phyloP scores from a whole-genome alignment of 352 stramenopile species.

The Globisporangium viniferum region DNA sequence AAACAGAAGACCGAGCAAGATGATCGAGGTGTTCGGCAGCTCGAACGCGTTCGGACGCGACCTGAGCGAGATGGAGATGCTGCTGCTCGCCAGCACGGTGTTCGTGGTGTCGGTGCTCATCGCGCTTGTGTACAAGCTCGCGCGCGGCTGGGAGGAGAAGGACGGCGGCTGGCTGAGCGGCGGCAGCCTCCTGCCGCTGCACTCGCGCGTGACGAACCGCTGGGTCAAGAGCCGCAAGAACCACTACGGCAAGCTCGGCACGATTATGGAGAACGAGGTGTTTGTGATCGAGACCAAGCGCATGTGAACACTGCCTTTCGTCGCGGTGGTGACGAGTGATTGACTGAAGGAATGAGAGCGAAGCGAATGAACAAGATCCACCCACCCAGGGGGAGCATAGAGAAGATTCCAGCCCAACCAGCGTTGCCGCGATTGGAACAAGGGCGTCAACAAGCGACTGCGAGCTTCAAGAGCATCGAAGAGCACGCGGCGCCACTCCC shows the following conservation, averaged over 20 bases:
- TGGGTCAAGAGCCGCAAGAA: constrained; percentile 63
- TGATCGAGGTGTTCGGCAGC: constrained; percentile 72
- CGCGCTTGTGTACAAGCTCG: constrained; percentile 72
- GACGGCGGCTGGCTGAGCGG: constrained; percentile 18
- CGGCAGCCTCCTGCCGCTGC: constrained; percentile 36
- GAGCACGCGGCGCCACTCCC: no score
- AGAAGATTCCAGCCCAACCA: not conserved
- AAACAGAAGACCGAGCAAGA: constrained; percentile 12
- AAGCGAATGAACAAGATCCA: not conserved
- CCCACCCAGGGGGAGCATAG: no score
- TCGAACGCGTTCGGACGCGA: constrained; percentile 71
- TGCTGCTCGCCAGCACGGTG: constrained; percentile 59
- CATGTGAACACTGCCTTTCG: constrained; percentile 34
- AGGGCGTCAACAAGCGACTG: not conserved
- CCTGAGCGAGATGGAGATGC: constrained; percentile 67
- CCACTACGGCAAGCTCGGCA: constrained; percentile 65
- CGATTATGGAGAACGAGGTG: constrained; percentile 66
- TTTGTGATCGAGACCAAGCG: constrained; percentile 65
- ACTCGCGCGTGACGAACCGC: constrained; percentile 47
- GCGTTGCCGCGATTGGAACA: not conserved
- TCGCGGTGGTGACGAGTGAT: not conserved
- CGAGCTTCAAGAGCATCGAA: not conserved
- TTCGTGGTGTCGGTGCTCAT: constrained; percentile 74
- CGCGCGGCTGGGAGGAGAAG: constrained; percentile 65
- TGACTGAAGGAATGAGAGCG: not conserved